Evolutionary conservation across 257 asterid species (phyloP), one percentile per base, ranked within the genome.

Genomic region (Salvia rosmarinus): DNA sequence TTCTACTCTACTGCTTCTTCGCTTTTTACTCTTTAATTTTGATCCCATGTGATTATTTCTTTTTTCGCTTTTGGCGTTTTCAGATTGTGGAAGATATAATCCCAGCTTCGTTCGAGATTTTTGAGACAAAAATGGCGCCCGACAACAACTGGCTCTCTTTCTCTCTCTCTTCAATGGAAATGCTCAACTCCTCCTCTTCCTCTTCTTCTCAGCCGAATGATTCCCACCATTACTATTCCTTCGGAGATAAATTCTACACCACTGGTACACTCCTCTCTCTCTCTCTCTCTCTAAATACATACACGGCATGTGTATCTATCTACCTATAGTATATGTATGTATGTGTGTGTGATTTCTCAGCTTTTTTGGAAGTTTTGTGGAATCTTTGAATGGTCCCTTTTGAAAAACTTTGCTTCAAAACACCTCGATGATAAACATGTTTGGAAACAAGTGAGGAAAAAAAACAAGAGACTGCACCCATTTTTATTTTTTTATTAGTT

Each of bases 61-160:
- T 49, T 37, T 7, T 3, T 20, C 3, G 8, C 12, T 21, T 17
- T 51, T 7, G n/a, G n/a, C 39, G 6, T 52, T n/a, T 72, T 13
- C 70, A 72, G 70, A 61, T 35, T 72, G 21, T 58, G 67, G 42
- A 19, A n/a, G 46, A n/a, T 44, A 9, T 4, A n/a, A 44, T 25
- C 10, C 3, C 9, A 17, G 20, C 4, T 19, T n/a, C 3, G 14
- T 43, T 43, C 1, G 43, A 61, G 66, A 13, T 43, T 43, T 42
- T 21, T 5, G 12, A 62, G 37, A 55, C 13, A 17, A 51, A 78
- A 71, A 92, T 92, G 98, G 96, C 96, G 43, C 90, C 85, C 19
- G 95, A 81, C 50, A 85, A 81, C 77, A 86, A 89, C 75, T 92
- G 98, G 98, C 89, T 92, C 6, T 86, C 95, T 1, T 92, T 92